Evolutionary conservation across 1,139 yeast species (phyloP), one percentile per base, ranked within the genome.

Genomic region (Fermentozyma sake): DNA sequence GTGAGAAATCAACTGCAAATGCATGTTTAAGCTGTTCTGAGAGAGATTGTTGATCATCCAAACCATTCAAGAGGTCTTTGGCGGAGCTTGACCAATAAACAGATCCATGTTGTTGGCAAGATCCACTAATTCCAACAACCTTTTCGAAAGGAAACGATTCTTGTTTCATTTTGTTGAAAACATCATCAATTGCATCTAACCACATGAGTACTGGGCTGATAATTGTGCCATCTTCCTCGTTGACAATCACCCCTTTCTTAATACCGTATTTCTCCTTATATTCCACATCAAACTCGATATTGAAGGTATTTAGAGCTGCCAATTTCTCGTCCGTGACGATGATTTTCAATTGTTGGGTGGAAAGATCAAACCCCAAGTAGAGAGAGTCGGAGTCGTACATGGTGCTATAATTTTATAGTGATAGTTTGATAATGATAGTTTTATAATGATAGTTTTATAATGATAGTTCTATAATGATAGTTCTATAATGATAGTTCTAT

Each of bases 21-120:
- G 80, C 78, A 2, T 39, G 41, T 4, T 28, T 14, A 23, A 79
- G 50, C 38, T 72, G 81, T n/a, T 55, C 61, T n/a, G 58, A 45
- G 28, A 79, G 57, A 1, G 56, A 30, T n/a, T n/a, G n/a, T 9
- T 46, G 30, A 1, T 33, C 29, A 0, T 52, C 26, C 7, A 13
- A n/a, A 6, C 13, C 20, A 39, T 50, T 31, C 67, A 61, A 26
- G 5, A 64, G 38, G 0, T 44, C 38, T 1, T 57, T 50, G 1
- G 84, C 80, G 5, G 58, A 43, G 3, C 52, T 27, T 3, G 84
- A 69, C 91, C 95, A 84, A 47, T 65, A 87, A 1, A 87, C 87
- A 3, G 94, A 80, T 1, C 95, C 96, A 47, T 87, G 96, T 47
- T 87, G 96, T 56, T 87, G 96, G 30, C 94, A 82, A 0, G 95